Percentiles rank a stretch among this genome's conserved stretches.
These are phyloP conservation scores for Hortaea sp. DNA, from an alignment of 2,329 filamentous ascomycete species.

Conservation along the genomic window DNA sequence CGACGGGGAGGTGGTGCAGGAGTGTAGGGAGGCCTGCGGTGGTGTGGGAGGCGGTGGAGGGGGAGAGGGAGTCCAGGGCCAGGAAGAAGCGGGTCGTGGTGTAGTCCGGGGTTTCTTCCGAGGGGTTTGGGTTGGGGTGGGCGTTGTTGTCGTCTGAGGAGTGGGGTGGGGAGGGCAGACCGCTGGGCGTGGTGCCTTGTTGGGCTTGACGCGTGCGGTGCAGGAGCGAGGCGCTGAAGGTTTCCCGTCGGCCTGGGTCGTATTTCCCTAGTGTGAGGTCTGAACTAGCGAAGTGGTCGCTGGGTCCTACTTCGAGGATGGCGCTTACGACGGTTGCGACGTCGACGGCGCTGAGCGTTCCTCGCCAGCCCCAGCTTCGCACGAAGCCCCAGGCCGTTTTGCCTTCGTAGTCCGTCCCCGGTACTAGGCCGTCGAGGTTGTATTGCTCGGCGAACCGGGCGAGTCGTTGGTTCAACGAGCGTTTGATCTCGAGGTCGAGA, in stretches of 20 bases:
- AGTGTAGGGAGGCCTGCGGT: conserved; percentile 37
- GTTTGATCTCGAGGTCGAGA: conserved; percentile 96
- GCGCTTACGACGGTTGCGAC: conserved; percentile 88
- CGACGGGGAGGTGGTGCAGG: conserved; percentile 66
- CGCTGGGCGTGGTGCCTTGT: conserved; percentile 23
- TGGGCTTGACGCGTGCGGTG: conserved; percentile 20
- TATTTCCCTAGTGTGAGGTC: background rate
- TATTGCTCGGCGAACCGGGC: conserved; percentile 89
- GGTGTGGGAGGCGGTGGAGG: conserved; percentile 21
- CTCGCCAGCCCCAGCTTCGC: conserved; percentile 94
- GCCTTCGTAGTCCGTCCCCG: conserved; percentile 56
- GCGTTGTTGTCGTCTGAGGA: conserved; percentile 7
- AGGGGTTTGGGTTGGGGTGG: conserved; percentile 27
- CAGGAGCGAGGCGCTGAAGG: conserved; percentile 1
- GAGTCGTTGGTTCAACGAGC: conserved; percentile 71
- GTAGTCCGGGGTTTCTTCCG: background rate
- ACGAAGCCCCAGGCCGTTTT: conserved; percentile 94
- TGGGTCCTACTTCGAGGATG: conserved; percentile 63
- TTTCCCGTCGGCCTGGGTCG: background rate
- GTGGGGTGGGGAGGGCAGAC: conserved; percentile 4
- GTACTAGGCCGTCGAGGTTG: conserved; percentile 86
- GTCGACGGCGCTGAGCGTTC: conserved; percentile 84
- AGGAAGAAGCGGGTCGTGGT: conserved; percentile 46
- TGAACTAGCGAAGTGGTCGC: background rate
- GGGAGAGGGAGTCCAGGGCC: conserved; percentile 47